phyloP scores from a whole-genome alignment of 2,329 filamentous ascomycete genomes.

The Colletotrichum sp. region DNA sequence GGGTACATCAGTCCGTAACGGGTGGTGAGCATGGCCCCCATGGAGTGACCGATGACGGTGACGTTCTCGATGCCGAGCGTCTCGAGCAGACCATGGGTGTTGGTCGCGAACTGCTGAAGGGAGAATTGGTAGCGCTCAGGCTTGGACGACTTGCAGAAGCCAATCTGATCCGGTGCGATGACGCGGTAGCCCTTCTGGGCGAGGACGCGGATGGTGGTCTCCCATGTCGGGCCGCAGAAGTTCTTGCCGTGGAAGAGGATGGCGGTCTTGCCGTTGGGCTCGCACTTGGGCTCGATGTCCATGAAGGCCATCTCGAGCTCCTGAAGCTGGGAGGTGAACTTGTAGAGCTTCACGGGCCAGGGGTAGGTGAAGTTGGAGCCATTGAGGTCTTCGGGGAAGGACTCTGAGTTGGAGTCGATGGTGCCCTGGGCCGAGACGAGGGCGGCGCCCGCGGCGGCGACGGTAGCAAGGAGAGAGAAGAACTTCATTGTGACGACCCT shows the following conservation, averaged over 20 bases:
- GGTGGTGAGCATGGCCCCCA: conserved; percentile 59
- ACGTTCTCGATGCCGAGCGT: conserved; percentile 46
- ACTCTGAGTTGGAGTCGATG: conserved; percentile 37
- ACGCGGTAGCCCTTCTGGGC: conserved; percentile 52
- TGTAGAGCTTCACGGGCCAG: conserved; percentile 53
- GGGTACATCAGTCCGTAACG: conserved; percentile 59
- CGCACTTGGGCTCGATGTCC: conserved; percentile 46
- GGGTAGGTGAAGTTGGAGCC: conserved; percentile 59
- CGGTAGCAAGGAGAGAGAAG: conserved; percentile 8
- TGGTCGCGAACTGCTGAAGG: conserved; percentile 54
- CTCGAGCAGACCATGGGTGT: conserved; percentile 53
- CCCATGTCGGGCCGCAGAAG: conserved; percentile 61
- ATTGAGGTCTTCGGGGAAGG: conserved; percentile 46
- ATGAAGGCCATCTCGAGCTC: conserved; percentile 62
- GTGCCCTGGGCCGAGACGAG: conserved; percentile 28
- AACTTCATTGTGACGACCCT: conserved; percentile 22
- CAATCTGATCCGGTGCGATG: conserved; percentile 58
- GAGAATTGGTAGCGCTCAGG: conserved; percentile 56
- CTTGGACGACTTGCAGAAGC: conserved; percentile 64
- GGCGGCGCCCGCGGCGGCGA: conserved; percentile 20
- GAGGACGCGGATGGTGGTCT: conserved; percentile 48
- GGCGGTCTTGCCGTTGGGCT: conserved; percentile 43
- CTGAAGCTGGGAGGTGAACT: conserved; percentile 50
- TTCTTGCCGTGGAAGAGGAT: conserved; percentile 61
- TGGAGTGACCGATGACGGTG: conserved; percentile 58